Conservation (phyloP, 768 basidiomycete species). For the Kondoa subrosea region DNA sequence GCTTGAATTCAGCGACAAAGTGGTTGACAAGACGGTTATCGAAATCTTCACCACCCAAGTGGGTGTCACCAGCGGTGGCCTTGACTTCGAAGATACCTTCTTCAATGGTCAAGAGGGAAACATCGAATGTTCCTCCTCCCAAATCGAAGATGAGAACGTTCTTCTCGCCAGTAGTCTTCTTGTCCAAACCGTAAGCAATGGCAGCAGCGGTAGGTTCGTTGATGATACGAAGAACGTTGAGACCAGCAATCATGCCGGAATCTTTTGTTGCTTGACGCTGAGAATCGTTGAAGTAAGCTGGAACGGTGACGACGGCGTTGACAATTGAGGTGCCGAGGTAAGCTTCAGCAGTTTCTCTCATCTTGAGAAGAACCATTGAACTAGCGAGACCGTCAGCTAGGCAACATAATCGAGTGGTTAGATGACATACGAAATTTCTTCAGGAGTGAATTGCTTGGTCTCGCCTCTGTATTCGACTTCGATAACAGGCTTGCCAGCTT, state of each 20-base stretch:
- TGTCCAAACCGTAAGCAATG: conserved; percentile 96
- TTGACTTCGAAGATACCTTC: conserved; percentile 98
- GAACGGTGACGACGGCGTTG: conserved; percentile 50
- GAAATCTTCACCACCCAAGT: conserved; percentile 95
- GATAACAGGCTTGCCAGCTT: conserved; percentile 41
- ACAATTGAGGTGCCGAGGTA: conserved; percentile 49
- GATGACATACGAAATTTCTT: conserved; percentile 41
- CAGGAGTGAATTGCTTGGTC: conserved; percentile 40
- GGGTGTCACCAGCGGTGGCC: conserved; percentile 94
- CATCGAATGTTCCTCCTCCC: conserved; percentile 96
- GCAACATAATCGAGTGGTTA: background rate
- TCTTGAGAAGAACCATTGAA: conserved; percentile 49
- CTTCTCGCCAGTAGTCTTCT: conserved; percentile 72
- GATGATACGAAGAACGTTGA: conserved; percentile 95
- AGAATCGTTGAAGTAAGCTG: conserved; percentile 98
- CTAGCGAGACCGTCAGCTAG: background rate
- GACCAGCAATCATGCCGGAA: conserved; percentile 79
- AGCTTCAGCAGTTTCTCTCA: conserved; percentile 56
- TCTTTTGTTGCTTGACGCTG: conserved; percentile 98
- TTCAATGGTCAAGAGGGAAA: conserved; percentile 85
- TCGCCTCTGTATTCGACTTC: conserved; percentile 46
- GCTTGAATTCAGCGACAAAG: conserved; percentile 92
- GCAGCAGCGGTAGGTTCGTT: conserved; percentile 98
- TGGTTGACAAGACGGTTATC: conserved; percentile 95
- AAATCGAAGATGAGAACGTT: conserved; percentile 98